Percentiles rank a stretch among this genome's conserved stretches.
Conservation (phyloP, 2,329 filamentous ascomycete genomes). For the Calonectria ilicicola region DNA sequence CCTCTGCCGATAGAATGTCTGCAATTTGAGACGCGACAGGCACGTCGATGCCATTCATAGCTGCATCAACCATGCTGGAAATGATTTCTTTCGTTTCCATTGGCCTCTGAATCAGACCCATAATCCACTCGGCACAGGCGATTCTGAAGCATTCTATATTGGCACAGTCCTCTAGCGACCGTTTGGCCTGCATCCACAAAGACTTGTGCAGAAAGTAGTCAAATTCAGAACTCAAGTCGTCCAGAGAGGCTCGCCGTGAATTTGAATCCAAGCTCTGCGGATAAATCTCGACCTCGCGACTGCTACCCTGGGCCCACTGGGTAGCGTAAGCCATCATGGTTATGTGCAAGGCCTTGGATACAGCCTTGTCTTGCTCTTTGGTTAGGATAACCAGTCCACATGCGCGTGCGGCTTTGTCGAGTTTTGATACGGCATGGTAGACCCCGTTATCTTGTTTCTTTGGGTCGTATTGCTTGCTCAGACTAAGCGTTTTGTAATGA, state of each 20-base stretch:
- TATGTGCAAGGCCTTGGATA: slow-evolving; percentile 58
- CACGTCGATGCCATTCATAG: slow-evolving; percentile 31
- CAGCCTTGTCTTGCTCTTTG: slow-evolving; percentile 54
- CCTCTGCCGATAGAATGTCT: slow-evolving; percentile 42
- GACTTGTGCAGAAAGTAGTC: slow-evolving; percentile 52
- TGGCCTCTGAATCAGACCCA: slow-evolving; percentile 53
- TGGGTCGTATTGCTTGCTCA: slow-evolving; percentile 37
- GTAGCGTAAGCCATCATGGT: slow-evolving; percentile 65
- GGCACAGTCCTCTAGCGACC: slow-evolving; percentile 49
- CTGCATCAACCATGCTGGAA: slow-evolving; percentile 22
- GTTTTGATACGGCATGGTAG: slow-evolving; percentile 59
- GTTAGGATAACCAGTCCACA: slow-evolving; percentile 55
- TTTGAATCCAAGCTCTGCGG: slow-evolving; percentile 27
- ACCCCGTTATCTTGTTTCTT: slow-evolving; percentile 56
- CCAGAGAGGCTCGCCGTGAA: slow-evolving; percentile 35
- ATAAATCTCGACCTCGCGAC: slow-evolving; percentile 40
- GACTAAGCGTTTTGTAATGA: slow-evolving; percentile 40
- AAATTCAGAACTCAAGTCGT: slow-evolving; percentile 48
- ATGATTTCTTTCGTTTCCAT: slow-evolving; percentile 39
- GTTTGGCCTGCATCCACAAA: slow-evolving; percentile 53
- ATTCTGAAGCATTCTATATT: slow-evolving; percentile 54
- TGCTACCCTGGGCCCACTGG: slow-evolving; percentile 54
- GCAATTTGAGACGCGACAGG: slow-evolving; percentile 47
- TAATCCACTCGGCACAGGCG: slow-evolving; percentile 54
- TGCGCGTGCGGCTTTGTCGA: slow-evolving; percentile 57